Evolutionary conservation across 345 rosid genomes (phyloP).

Genomic region (rapeseed (Brassica napus)): Da-Ae NC_063449.1:18081001-18081500

Average conservation of each 20-base stretch:
- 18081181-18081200: conserved; percentile 35
- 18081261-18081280: conserved; percentile 91
- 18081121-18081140: conserved; percentile 22
- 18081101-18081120: not conserved
- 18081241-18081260: conserved; percentile 68
- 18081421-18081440: conserved; percentile 71
- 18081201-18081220: conserved; percentile 63
- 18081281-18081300: conserved; percentile 75
- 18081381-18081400: not conserved
- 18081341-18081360: not conserved
- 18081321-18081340: conserved; percentile 74
- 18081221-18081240: conserved; percentile 84
- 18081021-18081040: not conserved
- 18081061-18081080: no score
- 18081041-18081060: not conserved
- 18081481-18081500: conserved; percentile 57
- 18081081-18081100: no score
- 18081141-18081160: not conserved
- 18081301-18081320: conserved; percentile 35
- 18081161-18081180: no score
- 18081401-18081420: conserved; percentile 52
- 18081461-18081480: conserved; percentile 29
- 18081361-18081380: not conserved
- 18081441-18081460: conserved; percentile 44
- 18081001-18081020: conserved; percentile 1